These are phyloP conservation scores for Rhexocercosporidium sp. DNA, from an alignment of 2,329 filamentous ascomycete species.

Conservation along the genomic window DNA sequence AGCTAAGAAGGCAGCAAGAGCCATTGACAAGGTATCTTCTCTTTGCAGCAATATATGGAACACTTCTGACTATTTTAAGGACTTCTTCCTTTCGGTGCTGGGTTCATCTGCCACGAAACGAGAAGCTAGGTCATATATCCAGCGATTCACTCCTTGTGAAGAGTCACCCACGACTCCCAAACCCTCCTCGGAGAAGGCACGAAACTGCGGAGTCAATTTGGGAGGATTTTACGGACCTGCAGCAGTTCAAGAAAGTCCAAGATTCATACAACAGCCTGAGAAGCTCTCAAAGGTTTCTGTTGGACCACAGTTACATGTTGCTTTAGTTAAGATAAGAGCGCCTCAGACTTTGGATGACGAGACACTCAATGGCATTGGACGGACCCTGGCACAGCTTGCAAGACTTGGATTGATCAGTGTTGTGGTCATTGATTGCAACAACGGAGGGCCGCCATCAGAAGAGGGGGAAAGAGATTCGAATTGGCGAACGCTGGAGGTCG, in stretches of 20 bases:
- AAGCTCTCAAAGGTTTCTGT: conserved; percentile 31
- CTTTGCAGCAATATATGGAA: background rate
- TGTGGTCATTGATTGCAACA: conserved; percentile 77
- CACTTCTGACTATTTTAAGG: conserved; percentile 54
- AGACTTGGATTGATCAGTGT: conserved; percentile 82
- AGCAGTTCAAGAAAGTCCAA: conserved; percentile 62
- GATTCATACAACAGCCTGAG: conserved; percentile 59
- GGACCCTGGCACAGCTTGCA: conserved; percentile 82
- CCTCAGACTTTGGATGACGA: conserved; percentile 73
- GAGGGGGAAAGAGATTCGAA: conserved; percentile 7
- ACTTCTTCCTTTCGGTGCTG: conserved; percentile 85
- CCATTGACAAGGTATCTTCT: conserved; percentile 52
- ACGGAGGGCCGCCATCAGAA: conserved; percentile 37
- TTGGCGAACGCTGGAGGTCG: conserved; percentile 53
- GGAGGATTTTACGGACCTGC: conserved; percentile 64
- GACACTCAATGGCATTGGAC: conserved; percentile 75
- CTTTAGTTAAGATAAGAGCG: conserved; percentile 81
- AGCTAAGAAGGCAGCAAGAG: conserved; percentile 53
- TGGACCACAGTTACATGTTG: conserved; percentile 66
- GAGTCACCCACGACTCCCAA: conserved; percentile 32
- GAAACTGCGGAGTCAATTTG: conserved; percentile 58
- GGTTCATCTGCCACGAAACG: conserved; percentile 90
- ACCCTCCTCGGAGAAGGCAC: background rate
- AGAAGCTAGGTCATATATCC: conserved; percentile 89
- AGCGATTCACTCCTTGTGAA: conserved; percentile 70